These are phyloP conservation scores for Beta vulgaris DNA, from an alignment of 148 eudicot species.

Conservation along the genomic window DNA sequence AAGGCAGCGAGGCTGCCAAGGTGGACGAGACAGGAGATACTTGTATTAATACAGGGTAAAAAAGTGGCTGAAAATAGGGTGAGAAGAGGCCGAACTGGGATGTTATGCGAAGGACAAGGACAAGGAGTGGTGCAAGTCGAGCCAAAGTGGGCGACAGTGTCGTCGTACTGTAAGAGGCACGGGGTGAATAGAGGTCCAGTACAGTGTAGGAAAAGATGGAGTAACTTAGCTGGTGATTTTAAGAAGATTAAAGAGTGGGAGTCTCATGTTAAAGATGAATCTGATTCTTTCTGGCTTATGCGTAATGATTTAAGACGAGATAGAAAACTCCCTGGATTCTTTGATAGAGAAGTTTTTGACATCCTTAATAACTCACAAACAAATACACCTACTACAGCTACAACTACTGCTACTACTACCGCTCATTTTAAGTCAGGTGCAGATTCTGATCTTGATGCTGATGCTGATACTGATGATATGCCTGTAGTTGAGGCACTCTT, in stretches of 20 bases:
- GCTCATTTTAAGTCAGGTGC: not conserved
- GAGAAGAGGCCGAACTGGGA: conserved; percentile 46
- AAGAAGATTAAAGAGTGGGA: conserved; percentile 97
- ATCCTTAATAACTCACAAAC: conserved; percentile 42
- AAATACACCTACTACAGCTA: conserved; percentile 18
- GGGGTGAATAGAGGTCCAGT: conserved; percentile 90
- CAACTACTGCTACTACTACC: not conserved
- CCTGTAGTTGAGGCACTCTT: conserved; percentile 49
- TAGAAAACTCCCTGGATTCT: conserved; percentile 79
- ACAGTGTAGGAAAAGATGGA: conserved; percentile 94
- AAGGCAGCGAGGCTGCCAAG: conserved; percentile 66
- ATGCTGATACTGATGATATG: conserved; percentile 21
- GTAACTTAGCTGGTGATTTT: conserved; percentile 81
- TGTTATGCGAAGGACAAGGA: conserved; percentile 18
- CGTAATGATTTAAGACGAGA: conserved; percentile 85
- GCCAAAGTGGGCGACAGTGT: conserved; percentile 86
- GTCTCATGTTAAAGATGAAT: conserved; percentile 37
- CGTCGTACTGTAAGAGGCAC: conserved; percentile 71
- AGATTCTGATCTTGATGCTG: too few relatives aligned
- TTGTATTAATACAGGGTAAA: conserved; percentile 81
- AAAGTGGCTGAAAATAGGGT: conserved; percentile 76
- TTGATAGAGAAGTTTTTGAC: conserved; percentile 76
- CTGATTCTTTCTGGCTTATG: conserved; percentile 88
- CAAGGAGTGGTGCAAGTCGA: conserved; percentile 36
- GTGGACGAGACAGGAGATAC: conserved; percentile 87